These are phyloP conservation scores for Eragrostis curvula DNA, from an alignment of 176 grass and related monocot genomes.

Conservation along the genomic window DNA sequence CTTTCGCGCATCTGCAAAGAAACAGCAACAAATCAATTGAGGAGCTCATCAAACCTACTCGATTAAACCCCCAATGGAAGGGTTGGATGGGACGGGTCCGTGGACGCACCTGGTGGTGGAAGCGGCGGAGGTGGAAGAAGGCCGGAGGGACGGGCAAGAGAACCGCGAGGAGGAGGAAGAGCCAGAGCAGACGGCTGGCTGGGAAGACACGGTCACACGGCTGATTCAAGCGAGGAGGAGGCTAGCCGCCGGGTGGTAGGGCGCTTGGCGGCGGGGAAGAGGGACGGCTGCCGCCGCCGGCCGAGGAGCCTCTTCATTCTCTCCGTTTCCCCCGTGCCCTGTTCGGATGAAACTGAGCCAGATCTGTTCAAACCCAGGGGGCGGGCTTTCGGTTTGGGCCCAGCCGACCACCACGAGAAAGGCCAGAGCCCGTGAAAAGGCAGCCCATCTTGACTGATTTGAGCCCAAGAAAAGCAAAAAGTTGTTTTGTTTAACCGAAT, in stretches of 20 bases:
- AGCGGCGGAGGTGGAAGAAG: conserved; percentile 85
- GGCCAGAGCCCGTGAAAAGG: no score
- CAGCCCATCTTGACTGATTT: no score
- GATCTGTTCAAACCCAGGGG: no score
- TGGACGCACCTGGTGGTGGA: conserved; percentile 62
- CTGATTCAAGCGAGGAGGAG: conserved; percentile 20
- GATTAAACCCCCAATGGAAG: not conserved
- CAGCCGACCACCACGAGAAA: no score
- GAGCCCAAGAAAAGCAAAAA: no score
- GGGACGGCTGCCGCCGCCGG: conserved; percentile 39
- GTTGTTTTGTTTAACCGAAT: no score
- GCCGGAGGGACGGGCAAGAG: conserved; percentile 63
- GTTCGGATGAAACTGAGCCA: not conserved
- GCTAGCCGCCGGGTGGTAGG: not conserved
- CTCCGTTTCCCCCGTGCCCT: not conserved
- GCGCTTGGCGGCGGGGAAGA: conserved; percentile 68
- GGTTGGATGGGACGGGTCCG: not conserved
- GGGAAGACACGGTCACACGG: conserved; percentile 48
- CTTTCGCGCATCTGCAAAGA: conserved; percentile 60
- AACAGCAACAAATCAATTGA: not conserved
- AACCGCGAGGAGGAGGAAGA: conserved; percentile 68
- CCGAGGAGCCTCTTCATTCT: conserved; percentile 52
- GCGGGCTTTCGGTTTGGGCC: not conserved
- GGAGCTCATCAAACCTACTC: not conserved
- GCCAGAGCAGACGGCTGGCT: conserved; percentile 53